Evolutionary conservation across 805 yeast species (phyloP).

Genomic region (Deakozyma indianensis): DNA sequence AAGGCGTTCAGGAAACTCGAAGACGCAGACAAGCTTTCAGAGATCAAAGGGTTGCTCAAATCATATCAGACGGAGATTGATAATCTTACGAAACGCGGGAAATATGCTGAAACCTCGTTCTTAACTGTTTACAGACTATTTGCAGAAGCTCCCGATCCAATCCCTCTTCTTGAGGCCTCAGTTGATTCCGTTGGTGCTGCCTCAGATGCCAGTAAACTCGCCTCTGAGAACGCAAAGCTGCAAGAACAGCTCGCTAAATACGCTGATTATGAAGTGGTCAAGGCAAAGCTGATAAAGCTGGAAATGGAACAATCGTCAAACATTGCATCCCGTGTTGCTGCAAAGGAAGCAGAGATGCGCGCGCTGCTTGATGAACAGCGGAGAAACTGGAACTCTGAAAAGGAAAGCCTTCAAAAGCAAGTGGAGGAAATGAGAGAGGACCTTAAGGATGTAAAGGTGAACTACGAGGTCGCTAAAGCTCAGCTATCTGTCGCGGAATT

Average conservation of each 20-base stretch:
- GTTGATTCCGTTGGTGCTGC: slow-evolving; percentile 45
- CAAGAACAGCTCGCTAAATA: slow-evolving; percentile 42
- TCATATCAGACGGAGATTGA: slow-evolving; percentile 85
- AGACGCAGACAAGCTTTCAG: slow-evolving; percentile 50
- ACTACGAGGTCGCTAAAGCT: slow-evolving; percentile 49
- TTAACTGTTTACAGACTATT: slow-evolving; percentile 60
- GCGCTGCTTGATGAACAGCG: slow-evolving; percentile 62
- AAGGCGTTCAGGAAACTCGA: slow-evolving; percentile 65
- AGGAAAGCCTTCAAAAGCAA: slow-evolving; percentile 36
- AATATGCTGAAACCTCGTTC: slow-evolving; percentile 57
- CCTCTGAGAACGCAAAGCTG: slow-evolving; percentile 31
- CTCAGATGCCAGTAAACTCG: slow-evolving; percentile 37
- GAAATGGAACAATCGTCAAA: slow-evolving; percentile 50
- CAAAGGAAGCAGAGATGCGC: slow-evolving; percentile 61
- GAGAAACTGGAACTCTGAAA: slow-evolving; percentile 48
- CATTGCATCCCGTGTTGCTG: slow-evolving; percentile 37
- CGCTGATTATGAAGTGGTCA: slow-evolving; percentile 71
- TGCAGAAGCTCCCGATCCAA: slow-evolving; percentile 90
- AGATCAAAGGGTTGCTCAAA: slow-evolving; percentile 51
- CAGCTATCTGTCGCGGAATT: slow-evolving; percentile 24
- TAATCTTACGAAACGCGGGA: slow-evolving; percentile 59
- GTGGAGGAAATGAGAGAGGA: slow-evolving; percentile 37
- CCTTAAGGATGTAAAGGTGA: slow-evolving; percentile 49
- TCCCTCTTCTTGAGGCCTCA: slow-evolving; percentile 59
- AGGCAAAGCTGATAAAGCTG: slow-evolving; percentile 40